Percentiles rank a stretch among this genome's conserved stretches.
Evolutionary conservation across 768 basidiomycete species (phyloP).

Genomic region (Suillus variegatus): DNA sequence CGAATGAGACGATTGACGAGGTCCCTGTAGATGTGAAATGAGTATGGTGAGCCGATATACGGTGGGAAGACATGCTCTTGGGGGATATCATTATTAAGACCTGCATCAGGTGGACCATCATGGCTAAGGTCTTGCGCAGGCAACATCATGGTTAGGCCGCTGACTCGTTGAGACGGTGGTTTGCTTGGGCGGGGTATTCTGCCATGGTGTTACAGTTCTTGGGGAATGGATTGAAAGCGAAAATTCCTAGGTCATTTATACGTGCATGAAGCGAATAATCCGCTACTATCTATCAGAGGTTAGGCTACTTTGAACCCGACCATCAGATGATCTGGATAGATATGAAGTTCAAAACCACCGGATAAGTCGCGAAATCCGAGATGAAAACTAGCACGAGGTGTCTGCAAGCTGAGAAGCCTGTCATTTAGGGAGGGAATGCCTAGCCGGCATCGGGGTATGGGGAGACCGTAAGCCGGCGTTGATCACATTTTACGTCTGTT

Average conservation of each 20-base stretch:
- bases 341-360: neutral
- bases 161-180: neutral
- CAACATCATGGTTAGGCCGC: neutral
- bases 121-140: neutral
- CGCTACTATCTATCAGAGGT: neutral
- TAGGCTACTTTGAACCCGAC: neutral
- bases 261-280: neutral
- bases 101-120: neutral
- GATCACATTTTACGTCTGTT: neutral
- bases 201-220: neutral
- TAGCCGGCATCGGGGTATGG: neutral
- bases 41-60: neutral
- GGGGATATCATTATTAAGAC: neutral
- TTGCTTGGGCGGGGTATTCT: neutral
- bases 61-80: neutral
- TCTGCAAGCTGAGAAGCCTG: neutral
- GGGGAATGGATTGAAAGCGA: neutral
- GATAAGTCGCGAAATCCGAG: neutral
- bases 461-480: neutral
- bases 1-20: conserved; percentile 14
- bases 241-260: neutral
- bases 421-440: neutral
- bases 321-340: neutral
- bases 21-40: conserved; percentile 4
- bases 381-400: neutral